These are phyloP conservation scores for Blastobotrys proliferans DNA, from an alignment of 1,139 yeast genomes.

Conservation along the genomic window DNA sequence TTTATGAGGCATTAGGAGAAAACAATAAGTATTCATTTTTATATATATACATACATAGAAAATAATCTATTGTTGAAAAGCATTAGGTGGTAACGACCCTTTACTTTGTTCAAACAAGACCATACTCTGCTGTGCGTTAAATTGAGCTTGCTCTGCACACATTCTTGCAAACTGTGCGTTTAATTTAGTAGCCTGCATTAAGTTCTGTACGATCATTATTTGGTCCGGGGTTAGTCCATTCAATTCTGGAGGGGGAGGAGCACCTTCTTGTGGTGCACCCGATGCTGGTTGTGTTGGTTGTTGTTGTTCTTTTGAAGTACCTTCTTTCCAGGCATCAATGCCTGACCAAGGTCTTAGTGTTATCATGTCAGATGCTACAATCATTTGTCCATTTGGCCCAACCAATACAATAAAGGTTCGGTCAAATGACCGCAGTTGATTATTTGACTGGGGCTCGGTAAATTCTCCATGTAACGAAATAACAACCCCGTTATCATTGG, in stretches of 20 bases:
- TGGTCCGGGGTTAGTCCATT: constrained; percentile 48
- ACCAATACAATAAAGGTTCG: constrained; percentile 73
- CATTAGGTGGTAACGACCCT: constrained; percentile 55
- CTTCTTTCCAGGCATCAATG: constrained; percentile 52
- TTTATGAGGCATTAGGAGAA: too few species aligned
- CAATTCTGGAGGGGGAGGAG: constrained; percentile 21
- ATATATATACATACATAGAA: background rate
- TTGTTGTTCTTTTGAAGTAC: constrained; percentile 16
- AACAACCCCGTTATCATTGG: constrained; percentile 71
- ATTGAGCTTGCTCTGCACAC: constrained; percentile 84
- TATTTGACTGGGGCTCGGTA: constrained; percentile 58
- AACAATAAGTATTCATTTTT: background rate
- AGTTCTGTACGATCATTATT: constrained; percentile 59
- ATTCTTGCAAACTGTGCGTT: constrained; percentile 74
- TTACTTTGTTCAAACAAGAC: constrained; percentile 66
- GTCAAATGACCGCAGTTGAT: constrained; percentile 70
- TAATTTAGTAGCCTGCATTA: constrained; percentile 70
- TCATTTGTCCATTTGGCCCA: constrained; percentile 61
- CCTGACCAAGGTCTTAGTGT: constrained; percentile 62
- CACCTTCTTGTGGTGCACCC: constrained; percentile 19
- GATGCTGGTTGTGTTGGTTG: constrained; percentile 17
- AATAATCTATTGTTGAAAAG: constrained; percentile 36
- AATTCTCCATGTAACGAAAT: constrained; percentile 81
- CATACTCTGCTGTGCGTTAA: constrained; percentile 72
- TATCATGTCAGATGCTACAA: constrained; percentile 81